phyloP scores from a whole-genome alignment of 257 asterid species.

The Verbascum thapsus region DNA sequence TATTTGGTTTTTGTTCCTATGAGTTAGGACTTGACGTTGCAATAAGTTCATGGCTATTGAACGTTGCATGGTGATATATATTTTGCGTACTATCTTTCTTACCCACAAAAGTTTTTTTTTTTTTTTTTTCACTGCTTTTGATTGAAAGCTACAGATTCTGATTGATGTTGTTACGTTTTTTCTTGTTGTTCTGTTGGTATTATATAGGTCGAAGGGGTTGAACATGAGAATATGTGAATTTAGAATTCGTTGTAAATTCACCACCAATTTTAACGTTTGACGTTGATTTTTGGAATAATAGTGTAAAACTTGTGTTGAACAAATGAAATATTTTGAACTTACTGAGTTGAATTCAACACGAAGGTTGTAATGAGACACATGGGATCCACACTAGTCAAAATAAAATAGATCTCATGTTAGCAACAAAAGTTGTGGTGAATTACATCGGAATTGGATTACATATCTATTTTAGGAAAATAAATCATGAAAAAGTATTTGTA shows the following conservation, averaged over 20 bases:
- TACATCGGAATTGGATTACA: no score
- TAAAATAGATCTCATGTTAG: no score
- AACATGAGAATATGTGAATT: background rate
- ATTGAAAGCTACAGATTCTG: background rate
- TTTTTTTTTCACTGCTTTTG: background rate
- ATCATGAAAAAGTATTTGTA: no score
- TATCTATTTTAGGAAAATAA: no score
- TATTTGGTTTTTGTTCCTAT: constrained; percentile 15
- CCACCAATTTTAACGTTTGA: constrained; percentile 22
- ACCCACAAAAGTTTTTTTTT: no score
- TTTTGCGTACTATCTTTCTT: background rate
- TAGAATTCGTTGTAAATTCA: background rate
- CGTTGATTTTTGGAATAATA: constrained; percentile 30
- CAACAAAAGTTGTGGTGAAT: no score
- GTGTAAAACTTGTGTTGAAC: background rate
- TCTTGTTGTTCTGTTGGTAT: background rate
- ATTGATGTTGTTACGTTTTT: background rate
- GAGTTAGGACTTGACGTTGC: constrained; percentile 25
- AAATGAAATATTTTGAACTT: no score
- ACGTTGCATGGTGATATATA: constrained; percentile 40
- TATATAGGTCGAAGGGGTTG: background rate
- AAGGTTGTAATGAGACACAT: no score
- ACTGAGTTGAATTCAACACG: no score
- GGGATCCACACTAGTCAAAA: no score
- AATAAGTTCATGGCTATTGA: constrained; percentile 35